Conservation (phyloP, 495 filamentous ascomycete species). For the Usnea hakonensis region DNA sequence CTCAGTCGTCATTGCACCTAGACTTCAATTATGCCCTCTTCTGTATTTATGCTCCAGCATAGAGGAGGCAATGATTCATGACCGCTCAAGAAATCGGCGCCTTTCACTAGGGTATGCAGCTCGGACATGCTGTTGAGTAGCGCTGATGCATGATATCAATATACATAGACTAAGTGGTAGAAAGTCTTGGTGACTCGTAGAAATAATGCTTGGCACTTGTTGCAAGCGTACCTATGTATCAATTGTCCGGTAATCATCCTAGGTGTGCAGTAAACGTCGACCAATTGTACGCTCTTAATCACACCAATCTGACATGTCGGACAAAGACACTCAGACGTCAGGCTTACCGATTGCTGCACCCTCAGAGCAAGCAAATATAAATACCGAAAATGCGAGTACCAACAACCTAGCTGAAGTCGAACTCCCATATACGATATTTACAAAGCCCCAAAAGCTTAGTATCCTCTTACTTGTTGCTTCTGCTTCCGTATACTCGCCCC, state of each 20-base stretch:
- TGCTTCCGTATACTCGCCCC: conserved; percentile 41
- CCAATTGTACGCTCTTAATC: no score
- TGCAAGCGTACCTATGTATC: neutral
- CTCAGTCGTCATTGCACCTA: neutral
- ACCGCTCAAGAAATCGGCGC: neutral
- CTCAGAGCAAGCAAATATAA: neutral
- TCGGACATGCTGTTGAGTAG: neutral
- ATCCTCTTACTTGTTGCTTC: conserved; percentile 58
- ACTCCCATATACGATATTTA: conserved; percentile 50
- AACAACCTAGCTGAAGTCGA: neutral
- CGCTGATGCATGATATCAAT: neutral
- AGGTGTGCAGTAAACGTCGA: no score
- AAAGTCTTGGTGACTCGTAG: neutral
- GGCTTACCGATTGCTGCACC: neutral
- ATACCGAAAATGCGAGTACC: neutral
- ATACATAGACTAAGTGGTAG: neutral
- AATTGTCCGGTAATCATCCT: no score
- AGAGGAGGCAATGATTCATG: neutral
- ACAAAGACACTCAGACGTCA: neutral
- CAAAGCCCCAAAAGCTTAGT: conserved; percentile 46
- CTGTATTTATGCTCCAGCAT: neutral
- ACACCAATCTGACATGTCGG: neutral
- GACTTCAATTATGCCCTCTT: neutral
- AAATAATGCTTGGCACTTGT: neutral
- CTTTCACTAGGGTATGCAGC: neutral